Conservation (phyloP, 1,139 yeast genomes). For the Lizanozyma gosingica region DNA sequence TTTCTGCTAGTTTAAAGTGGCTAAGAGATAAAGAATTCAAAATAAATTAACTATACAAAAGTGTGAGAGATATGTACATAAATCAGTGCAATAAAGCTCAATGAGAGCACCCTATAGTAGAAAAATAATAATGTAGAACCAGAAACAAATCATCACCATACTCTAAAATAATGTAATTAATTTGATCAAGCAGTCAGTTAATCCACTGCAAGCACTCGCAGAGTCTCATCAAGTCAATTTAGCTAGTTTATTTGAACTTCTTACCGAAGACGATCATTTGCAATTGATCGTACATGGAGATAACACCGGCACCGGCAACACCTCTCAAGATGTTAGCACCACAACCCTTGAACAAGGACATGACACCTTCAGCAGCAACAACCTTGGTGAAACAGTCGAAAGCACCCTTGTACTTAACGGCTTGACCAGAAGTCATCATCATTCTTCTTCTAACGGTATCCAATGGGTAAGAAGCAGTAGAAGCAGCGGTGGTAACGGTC, state of each 20-base stretch:
- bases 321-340: slow-evolving; percentile 85
- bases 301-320: slow-evolving; percentile 84
- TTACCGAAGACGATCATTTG: slow-evolving; percentile 67
- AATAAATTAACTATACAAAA: neutral
- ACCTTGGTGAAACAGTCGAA: slow-evolving; percentile 65
- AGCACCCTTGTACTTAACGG: slow-evolving; percentile 69
- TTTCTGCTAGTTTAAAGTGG: too few relatives aligned
- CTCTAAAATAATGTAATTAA: neutral
- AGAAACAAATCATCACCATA: too few relatives aligned
- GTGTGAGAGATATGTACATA: neutral
- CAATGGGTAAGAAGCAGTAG: slow-evolving; percentile 74
- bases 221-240: neutral
- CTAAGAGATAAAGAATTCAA: neutral
- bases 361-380: slow-evolving; percentile 64
- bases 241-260: slow-evolving; percentile 44
- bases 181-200: neutral
- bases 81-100: neutral
- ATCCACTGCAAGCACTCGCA: neutral
- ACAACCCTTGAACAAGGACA: slow-evolving; percentile 75
- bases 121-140: too few relatives aligned
- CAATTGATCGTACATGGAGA: slow-evolving; percentile 72
- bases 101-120: neutral
- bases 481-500: slow-evolving; percentile 73
- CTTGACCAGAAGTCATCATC: slow-evolving; percentile 84
- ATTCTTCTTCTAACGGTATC: slow-evolving; percentile 82